phyloP scores from a whole-genome alignment of 2,329 filamentous ascomycete genomes.

The Fusarium sp. region DNA sequence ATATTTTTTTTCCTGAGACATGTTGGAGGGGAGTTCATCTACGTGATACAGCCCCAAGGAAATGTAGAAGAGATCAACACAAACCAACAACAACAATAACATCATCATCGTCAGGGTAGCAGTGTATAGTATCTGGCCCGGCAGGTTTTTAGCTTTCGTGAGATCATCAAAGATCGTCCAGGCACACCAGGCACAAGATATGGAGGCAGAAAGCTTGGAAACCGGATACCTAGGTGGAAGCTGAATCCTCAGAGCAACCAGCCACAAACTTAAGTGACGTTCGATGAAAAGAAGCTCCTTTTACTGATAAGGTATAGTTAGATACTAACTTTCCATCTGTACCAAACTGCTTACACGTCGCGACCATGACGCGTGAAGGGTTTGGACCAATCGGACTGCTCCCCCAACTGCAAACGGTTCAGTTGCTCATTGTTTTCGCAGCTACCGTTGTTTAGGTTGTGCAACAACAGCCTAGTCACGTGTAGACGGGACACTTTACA shows the following conservation, averaged over 20 bases:
- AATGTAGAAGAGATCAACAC: constrained; percentile 5
- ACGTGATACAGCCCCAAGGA: constrained; percentile 9
- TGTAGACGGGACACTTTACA: constrained; percentile 6
- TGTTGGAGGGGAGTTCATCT: constrained; percentile 29
- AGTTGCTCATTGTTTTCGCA: constrained; percentile 15
- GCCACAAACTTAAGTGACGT: constrained; percentile 20
- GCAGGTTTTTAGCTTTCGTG: constrained; percentile 7
- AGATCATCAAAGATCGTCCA: constrained; percentile 28
- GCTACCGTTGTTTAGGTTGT: neutral
- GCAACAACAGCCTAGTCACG: constrained; percentile 27
- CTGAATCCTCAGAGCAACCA: constrained; percentile 11
- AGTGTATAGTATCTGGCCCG: neutral
- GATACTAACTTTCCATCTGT: neutral
- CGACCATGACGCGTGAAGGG: constrained; percentile 44
- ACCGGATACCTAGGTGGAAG: constrained; percentile 3
- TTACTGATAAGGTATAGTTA: neutral
- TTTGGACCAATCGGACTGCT: constrained; percentile 37
- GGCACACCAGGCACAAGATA: constrained; percentile 34
- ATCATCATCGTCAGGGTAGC: neutral
- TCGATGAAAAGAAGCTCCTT: neutral
- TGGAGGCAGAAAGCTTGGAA: constrained; percentile 26
- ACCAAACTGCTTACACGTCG: constrained; percentile 23
- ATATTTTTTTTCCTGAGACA: constrained; percentile 27
- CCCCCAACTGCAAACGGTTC: constrained; percentile 31
- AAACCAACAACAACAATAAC: neutral